Evolutionary conservation across 2,329 filamentous ascomycete species (phyloP).

Genomic region (Colletotrichum simmondsii): DNA sequence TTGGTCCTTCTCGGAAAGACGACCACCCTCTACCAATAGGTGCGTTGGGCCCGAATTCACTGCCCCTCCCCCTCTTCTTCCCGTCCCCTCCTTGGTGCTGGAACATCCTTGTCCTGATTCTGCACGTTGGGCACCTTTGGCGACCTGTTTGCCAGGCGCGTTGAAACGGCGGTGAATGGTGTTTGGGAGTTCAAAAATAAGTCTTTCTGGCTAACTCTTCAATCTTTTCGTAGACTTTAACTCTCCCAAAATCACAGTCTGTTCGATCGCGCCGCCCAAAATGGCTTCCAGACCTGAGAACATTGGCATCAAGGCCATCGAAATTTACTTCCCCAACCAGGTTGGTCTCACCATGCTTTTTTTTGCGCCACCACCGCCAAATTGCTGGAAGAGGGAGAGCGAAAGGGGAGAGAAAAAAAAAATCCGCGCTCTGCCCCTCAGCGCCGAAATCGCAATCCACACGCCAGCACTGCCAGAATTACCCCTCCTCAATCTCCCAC

Average conservation of each 20-base stretch:
- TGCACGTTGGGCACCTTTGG: slow-evolving; percentile 24
- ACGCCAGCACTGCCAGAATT: not conserved
- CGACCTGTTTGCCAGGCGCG: slow-evolving; percentile 12
- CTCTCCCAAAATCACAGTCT: slow-evolving; percentile 1
- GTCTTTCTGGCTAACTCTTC: slow-evolving; percentile 16
- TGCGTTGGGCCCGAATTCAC: slow-evolving; percentile 7
- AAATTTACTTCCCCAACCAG: slow-evolving; percentile 89
- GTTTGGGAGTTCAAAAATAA: slow-evolving; percentile 17
- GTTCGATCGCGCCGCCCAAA: slow-evolving; percentile 38
- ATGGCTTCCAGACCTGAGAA: slow-evolving; percentile 86
- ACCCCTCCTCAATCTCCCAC: slow-evolving; percentile 36
- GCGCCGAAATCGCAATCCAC: slow-evolving; percentile 37
- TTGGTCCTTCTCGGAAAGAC: not conserved
- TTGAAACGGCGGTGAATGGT: slow-evolving; percentile 37
- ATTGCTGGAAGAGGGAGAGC: not conserved
- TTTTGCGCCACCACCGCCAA: slow-evolving; percentile 22
- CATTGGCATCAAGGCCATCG: slow-evolving; percentile 93
- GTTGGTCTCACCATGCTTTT: slow-evolving; percentile 59
- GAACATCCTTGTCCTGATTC: slow-evolving; percentile 21
- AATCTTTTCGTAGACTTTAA: not conserved
- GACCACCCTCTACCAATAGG: slow-evolving; percentile 16
- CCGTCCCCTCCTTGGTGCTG: not conserved
- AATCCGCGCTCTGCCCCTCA: slow-evolving; percentile 10
- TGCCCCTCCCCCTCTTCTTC: slow-evolving; percentile 23
- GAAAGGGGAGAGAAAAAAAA: not conserved